These are phyloP conservation scores for Trifolium repens DNA, from an alignment of 306 rosid genomes.

Conservation along the genomic window DNA sequence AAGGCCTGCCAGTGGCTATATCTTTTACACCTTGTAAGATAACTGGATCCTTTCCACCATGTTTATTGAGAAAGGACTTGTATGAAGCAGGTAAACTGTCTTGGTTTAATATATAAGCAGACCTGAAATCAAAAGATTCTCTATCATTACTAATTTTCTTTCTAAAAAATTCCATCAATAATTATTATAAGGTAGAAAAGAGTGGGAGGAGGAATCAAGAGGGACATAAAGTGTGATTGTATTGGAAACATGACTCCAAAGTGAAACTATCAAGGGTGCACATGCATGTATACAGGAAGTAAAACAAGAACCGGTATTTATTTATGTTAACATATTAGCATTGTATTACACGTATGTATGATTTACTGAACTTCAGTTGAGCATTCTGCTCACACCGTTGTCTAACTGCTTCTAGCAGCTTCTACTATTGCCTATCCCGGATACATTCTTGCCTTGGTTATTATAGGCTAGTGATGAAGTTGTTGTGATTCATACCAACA, in stretches of 20 bases:
- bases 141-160: conserved; percentile 1
- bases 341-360: background rate
- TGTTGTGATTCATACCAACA: too few species aligned
- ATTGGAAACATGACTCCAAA: conserved; percentile 4
- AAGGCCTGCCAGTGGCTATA: conserved; percentile 73
- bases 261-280: conserved; percentile 22
- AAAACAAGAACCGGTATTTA: conserved; percentile 7
- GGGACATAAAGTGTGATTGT: background rate
- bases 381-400: background rate
- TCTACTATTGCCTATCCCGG: background rate
- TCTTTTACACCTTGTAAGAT: conserved; percentile 81
- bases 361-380: background rate
- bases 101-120: conserved; percentile 92
- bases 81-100: conserved; percentile 92
- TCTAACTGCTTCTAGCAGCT: background rate
- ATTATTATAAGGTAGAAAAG: conserved; percentile 5
- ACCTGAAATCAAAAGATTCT: conserved; percentile 59
- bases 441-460: too few species aligned
- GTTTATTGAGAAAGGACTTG: conserved; percentile 90
- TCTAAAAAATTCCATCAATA: background rate
- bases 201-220: background rate
- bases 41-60: conserved; percentile 85
- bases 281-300: conserved; percentile 6
- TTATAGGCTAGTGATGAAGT: too few species aligned
- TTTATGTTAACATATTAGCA: conserved; percentile 9